Evolutionary conservation across 805 yeast species (phyloP), one percentile per base, ranked within the genome.

Genomic region (Pichia sporocuriosa): DNA sequence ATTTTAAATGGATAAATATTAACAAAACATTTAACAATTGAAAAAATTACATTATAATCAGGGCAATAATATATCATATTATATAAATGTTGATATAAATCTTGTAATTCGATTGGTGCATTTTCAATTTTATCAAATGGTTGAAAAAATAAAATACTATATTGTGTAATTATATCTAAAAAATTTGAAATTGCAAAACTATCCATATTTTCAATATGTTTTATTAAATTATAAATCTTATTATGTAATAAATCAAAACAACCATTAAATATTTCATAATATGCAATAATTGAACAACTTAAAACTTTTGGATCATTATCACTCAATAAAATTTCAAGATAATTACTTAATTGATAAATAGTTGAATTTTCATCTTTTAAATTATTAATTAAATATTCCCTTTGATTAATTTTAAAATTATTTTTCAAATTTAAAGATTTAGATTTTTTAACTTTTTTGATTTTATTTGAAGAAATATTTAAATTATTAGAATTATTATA

Each of bases 281-380:
- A 74, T 0, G 84, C 67, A 17, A 75, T 65, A 13, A 93, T 55
- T 0, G 95, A 80, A 1, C 85, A 61, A 5, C 85, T 79, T 13
- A 87, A 70, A 2, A 93, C 98, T 21, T 63, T 61, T 0, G 78
- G 65, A 41, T 79, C 81, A 11, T 69, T 59, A 55, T 89, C 96
- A n/a, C 71, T 65, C 35, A 93, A 59, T 15, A 89, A 62, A 32
- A 65, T 65, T 16, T 68, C 60, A 35, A 89, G 59, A 28, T 69
- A 59, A 2, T 66, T 73, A 8, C 70, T 49, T 27, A 86, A 58
- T 40, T 79, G 84, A 1, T 75, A 64, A 3, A 69, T 58, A 12
- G 66, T 70, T 8, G 68, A 66, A 16, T 65, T 56, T 8, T 55
- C 55, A 42, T 57, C 59, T 12, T 44, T 46, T 17, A 61, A 26